Base-by-base conservation (phyloP, 805 yeast genomes). In the Candida coquimbonensis region DNA sequence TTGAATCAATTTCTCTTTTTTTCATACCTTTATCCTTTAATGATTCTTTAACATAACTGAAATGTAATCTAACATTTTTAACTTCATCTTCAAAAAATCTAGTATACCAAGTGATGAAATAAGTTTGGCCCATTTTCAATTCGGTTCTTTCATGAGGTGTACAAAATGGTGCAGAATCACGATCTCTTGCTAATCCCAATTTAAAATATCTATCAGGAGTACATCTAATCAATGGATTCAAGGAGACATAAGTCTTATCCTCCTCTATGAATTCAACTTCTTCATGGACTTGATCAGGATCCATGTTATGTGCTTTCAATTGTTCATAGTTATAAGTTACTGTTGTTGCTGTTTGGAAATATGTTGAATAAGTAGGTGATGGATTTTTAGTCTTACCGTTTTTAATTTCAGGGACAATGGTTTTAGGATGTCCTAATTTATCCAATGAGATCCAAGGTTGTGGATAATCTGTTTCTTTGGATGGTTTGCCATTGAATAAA, bases 161-260 rank as follows among this genome's bases (percentile, higher is more conserved):
- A 63, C 96, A 88, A 63, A 87, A 86, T n/a, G 96, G 96, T 43
- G 71, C 93, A 36, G 88, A 76, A 1, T 67, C 55, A 16, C 65
- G 61, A 49, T 70, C 70, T 53, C 79, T 78, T 29, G 80, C 81
- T 34, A 69, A 48, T 9, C 90, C 91, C 59, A 81, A 83, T 53
- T 72, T 74, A 56, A 68, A 72, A 60, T 85, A 88, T 40, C 75
- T 65, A 44, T 83, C 83, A 3, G 96, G 96, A 5, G 89, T 85
- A 66, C 96, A 88, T 65, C 96, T 74, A 57, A 87, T 74, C 41
- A 88, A 62, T 0, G 96, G 96, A 58, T 82, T 85, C 60, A 88
- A 69, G 17, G 74, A 66, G 26, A 79, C 81, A 56, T 86, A 83
- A 0, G 86, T 78, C n/a, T 73, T 72, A 62, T 86, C 95, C 63